Evolutionary conservation across 495 filamentous ascomycete genomes (phyloP).

Genomic region (Neurospora sublineolata): DNA sequence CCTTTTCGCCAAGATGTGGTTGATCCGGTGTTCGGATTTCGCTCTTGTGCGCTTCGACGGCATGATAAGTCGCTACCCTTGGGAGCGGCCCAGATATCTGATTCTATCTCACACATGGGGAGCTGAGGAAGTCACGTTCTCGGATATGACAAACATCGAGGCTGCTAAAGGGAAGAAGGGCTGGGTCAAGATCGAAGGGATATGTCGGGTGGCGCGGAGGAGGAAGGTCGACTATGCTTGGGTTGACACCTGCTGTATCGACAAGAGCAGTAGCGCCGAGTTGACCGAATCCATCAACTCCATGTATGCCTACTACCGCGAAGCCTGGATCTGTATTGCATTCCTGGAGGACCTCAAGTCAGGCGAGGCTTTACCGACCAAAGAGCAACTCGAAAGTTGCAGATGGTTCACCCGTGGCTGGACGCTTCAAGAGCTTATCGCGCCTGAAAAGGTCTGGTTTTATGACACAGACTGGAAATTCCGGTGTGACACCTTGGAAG

Average conservation of each 20-base stretch:
- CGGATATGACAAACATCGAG: constrained; percentile 4
- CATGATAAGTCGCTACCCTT: neutral
- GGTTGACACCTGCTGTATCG: constrained; percentile 22
- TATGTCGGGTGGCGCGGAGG: constrained; percentile 4
- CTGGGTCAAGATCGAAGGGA: constrained; percentile 11
- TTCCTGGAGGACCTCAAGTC: neutral
- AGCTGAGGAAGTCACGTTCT: constrained; percentile 7
- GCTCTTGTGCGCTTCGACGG: neutral
- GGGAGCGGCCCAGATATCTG: neutral
- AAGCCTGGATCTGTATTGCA: constrained; percentile 1
- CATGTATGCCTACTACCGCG: constrained; percentile 15
- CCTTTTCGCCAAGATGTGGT: neutral
- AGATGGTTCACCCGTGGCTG: constrained; percentile 6
- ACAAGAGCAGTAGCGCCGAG: constrained; percentile 28
- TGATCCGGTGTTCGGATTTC: neutral
- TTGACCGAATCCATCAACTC: constrained; percentile 28
- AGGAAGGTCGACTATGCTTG: constrained; percentile 9
- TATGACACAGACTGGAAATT: neutral
- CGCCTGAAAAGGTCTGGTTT: neutral
- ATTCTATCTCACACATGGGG: constrained; percentile 16
- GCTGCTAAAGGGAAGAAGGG: constrained; percentile 9
- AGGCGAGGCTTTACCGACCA: neutral
- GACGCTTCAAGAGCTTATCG: constrained; percentile 7
- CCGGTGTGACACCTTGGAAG: neutral
- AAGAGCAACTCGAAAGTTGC: neutral